These are phyloP conservation scores for Sugiyamaella floridensis DNA, from an alignment of 805 yeast species.

Conservation along the genomic window DNA sequence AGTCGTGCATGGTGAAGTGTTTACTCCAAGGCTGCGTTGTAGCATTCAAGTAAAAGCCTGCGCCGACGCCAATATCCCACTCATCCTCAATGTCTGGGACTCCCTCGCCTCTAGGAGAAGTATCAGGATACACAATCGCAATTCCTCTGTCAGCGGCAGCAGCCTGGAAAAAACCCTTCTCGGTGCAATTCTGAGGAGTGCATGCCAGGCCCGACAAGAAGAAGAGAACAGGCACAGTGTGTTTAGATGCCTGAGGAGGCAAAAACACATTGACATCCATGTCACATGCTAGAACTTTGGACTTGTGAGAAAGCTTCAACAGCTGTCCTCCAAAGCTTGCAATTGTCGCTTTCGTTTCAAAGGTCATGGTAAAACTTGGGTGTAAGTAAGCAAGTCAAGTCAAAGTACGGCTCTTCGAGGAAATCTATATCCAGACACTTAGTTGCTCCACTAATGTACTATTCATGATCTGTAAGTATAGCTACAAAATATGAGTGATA, in stretches of 20 bases:
- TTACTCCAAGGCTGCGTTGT: conserved; percentile 60
- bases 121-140: conserved; percentile 90
- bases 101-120: conserved; percentile 85
- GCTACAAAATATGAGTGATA: too few species aligned
- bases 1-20: conserved; percentile 81
- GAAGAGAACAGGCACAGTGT: conserved; percentile 60
- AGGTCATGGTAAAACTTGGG: conserved; percentile 14
- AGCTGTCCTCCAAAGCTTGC: conserved; percentile 68
- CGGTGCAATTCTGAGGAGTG: conserved; percentile 87
- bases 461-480: too few species aligned
- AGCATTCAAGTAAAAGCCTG: conserved; percentile 90
- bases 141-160: conserved; percentile 77
- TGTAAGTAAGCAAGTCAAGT: too few species aligned
- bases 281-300: conserved; percentile 52
- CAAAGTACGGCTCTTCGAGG: too few species aligned
- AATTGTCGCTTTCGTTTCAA: conserved; percentile 48
- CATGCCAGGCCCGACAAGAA: conserved; percentile 89
- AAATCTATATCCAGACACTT: too few species aligned
- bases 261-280: conserved; percentile 84
- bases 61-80: conserved; percentile 92
- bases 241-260: conserved; percentile 39
- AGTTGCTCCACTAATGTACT: too few species aligned
- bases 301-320: conserved; percentile 67
- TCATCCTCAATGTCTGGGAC: conserved; percentile 73
- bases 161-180: conserved; percentile 82